A percentile compares a stretch with the other conserved stretches of the same genome.
phyloP scores from a whole-genome alignment of 2,329 filamentous ascomycete species.

The Cadophora gregata region DNA sequence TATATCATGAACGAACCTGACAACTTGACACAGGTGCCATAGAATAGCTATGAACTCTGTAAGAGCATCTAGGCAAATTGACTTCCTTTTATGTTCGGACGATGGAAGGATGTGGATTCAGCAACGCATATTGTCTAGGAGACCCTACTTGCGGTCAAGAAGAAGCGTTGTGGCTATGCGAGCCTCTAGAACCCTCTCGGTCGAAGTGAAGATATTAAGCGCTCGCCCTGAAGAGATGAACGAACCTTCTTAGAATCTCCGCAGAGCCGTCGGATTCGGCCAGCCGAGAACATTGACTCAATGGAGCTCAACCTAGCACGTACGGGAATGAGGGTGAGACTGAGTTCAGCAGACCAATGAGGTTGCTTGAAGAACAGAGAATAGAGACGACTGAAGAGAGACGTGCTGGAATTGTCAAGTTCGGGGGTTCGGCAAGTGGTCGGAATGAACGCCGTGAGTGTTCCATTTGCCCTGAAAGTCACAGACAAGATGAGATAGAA shows the following conservation, averaged over 20 bases:
- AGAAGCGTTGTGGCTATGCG: neutral
- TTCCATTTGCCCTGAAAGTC: neutral
- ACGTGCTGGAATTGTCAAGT: conserved; percentile 12
- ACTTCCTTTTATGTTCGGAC: neutral
- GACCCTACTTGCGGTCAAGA: too few species aligned
- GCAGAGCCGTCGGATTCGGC: conserved; percentile 18
- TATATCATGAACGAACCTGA: neutral
- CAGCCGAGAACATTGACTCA: conserved; percentile 5
- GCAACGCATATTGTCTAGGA: neutral
- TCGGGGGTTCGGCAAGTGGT: conserved; percentile 11
- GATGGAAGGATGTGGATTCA: neutral
- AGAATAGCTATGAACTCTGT: neutral
- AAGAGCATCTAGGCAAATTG: neutral
- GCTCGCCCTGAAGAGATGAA: conserved; percentile 1
- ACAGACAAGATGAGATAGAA: neutral
- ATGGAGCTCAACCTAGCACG: neutral
- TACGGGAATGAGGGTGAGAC: neutral
- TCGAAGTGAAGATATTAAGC: conserved; percentile 16
- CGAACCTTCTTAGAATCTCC: conserved; percentile 14
- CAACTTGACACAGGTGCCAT: neutral
- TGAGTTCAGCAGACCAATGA: neutral
- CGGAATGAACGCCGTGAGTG: neutral
- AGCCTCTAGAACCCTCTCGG: neutral
- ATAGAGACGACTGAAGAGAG: neutral
- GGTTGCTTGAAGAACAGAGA: neutral